Conservation (phyloP, 176 grass and related monocot species). For the Zea mays region Zm-B73-REFERENCE-NAM-5.0 NC_050100.1:193083001-193083500, state of each 20-base stretch:
- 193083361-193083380: slow-evolving; percentile 94
- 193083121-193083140: slow-evolving; percentile 85
- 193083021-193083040: slow-evolving; percentile 84
- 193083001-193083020: slow-evolving; percentile 74
- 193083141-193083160: slow-evolving; percentile 82
- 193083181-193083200: slow-evolving; percentile 73
- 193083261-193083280: not conserved
- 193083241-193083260: not conserved
- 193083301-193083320: slow-evolving; percentile 74
- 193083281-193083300: slow-evolving; percentile 59
- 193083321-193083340: slow-evolving; percentile 86
- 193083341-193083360: slow-evolving; percentile 77
- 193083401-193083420: slow-evolving; percentile 65
- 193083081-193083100: slow-evolving; percentile 79
- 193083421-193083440: slow-evolving; percentile 70
- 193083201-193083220: slow-evolving; percentile 71
- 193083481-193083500: slow-evolving; percentile 82
- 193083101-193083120: slow-evolving; percentile 63
- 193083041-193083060: slow-evolving; percentile 65
- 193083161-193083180: slow-evolving; percentile 45
- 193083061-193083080: slow-evolving; percentile 79
- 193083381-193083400: slow-evolving; percentile 85
- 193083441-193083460: slow-evolving; percentile 69
- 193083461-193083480: slow-evolving; percentile 54
- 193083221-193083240: slow-evolving; percentile 53